A percentile compares a stretch with the other conserved stretches of the same genome.
phyloP scores from a whole-genome alignment of 495 filamentous ascomycete genomes.

The Penicillium steckii region DNA sequence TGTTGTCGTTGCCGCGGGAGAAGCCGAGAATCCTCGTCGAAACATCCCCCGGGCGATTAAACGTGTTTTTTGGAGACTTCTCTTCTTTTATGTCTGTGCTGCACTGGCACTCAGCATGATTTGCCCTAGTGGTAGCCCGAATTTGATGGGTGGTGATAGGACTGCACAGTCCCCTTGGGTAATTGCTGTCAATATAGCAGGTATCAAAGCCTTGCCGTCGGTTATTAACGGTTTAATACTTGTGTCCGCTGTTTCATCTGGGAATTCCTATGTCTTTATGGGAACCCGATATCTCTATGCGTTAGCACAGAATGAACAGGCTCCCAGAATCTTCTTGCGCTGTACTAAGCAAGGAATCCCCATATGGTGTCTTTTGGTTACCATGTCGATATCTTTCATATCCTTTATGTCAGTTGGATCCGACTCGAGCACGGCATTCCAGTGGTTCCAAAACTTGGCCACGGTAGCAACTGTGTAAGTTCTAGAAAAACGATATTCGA shows the following conservation, averaged over 20 bases:
- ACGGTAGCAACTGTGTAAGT: neutral
- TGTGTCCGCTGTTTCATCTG: slow-evolving; percentile 65
- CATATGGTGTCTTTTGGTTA: neutral
- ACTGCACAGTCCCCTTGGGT: slow-evolving; percentile 44
- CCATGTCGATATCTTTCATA: neutral
- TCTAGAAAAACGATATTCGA: no score
- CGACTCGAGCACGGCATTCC: neutral
- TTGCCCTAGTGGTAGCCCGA: slow-evolving; percentile 41
- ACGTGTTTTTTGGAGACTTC: slow-evolving; percentile 69
- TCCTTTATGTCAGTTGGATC: neutral
- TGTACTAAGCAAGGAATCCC: slow-evolving; percentile 70
- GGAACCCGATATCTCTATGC: slow-evolving; percentile 71
- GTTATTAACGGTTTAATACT: slow-evolving; percentile 59
- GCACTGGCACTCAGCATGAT: slow-evolving; percentile 43
- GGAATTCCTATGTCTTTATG: slow-evolving; percentile 65
- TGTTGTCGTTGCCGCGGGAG: slow-evolving; percentile 58
- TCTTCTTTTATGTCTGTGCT: slow-evolving; percentile 63
- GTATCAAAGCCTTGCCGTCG: slow-evolving; percentile 43
- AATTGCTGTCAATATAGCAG: slow-evolving; percentile 45
- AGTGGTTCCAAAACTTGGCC: neutral
- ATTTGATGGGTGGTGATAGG: slow-evolving; percentile 51
- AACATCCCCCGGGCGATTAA: slow-evolving; percentile 69
- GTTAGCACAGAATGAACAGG: slow-evolving; percentile 66
- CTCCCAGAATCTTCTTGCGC: slow-evolving; percentile 60
- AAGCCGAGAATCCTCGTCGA: slow-evolving; percentile 65